A percentile compares a stretch with the other conserved stretches of the same genome.
Evolutionary conservation across 2,329 filamentous ascomycete genomes (phyloP).

Genomic region (Calonectria leucothoes): DNA sequence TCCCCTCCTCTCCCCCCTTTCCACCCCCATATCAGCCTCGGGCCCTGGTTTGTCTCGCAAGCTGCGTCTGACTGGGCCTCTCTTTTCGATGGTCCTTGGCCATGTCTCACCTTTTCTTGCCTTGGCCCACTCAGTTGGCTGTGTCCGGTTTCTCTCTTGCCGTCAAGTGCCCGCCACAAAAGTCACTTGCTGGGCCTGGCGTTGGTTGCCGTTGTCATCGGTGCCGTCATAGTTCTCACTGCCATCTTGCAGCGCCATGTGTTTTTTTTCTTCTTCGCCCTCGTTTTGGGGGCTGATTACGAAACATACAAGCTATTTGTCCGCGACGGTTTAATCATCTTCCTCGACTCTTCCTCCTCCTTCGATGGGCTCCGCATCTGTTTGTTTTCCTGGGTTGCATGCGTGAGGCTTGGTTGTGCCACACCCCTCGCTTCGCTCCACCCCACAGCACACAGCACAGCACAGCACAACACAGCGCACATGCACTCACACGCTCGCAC

Average conservation of each 20-base stretch:
- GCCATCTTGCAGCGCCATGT: background rate
- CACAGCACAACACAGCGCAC: background rate
- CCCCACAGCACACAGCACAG: background rate
- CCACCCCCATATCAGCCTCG: slow-evolving; percentile 13
- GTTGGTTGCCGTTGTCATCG: background rate
- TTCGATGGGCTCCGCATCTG: background rate
- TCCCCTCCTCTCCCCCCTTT: background rate
- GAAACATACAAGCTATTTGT: background rate
- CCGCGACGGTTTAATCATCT: background rate
- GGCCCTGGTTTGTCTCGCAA: slow-evolving; percentile 17
- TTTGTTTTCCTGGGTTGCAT: background rate
- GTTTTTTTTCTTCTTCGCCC: background rate
- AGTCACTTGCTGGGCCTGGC: background rate
- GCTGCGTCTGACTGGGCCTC: slow-evolving; percentile 16
- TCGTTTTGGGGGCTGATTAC: background rate
- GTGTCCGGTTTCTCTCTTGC: background rate
- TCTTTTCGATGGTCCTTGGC: background rate
- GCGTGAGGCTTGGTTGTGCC: background rate
- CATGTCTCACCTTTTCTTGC: slow-evolving; percentile 5
- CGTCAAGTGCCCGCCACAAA: background rate
- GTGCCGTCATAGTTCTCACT: background rate
- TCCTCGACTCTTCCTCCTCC: background rate
- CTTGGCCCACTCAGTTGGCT: background rate
- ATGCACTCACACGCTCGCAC: background rate
- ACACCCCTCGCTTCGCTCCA: background rate